Base-by-base conservation (phyloP, 1,284 basidiomycete species). In the Takashimella tepidaria region DNA sequence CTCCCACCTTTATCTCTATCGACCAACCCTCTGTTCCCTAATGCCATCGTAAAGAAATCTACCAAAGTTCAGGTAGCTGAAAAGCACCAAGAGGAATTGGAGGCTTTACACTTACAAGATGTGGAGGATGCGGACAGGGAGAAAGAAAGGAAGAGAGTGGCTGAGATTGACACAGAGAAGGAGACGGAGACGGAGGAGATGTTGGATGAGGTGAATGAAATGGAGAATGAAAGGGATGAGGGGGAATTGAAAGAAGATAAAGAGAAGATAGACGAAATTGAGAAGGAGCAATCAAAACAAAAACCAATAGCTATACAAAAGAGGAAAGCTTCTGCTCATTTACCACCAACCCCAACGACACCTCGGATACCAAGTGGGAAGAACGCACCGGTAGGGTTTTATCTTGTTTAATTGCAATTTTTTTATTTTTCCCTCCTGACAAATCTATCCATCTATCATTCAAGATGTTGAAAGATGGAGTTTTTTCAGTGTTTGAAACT, bases 11-110 rank as follows among this genome's bases (percentile, higher is more conserved):
- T 74, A 5, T 59, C 56, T 45, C 56, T 55, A 3, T 69, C 67
- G 6, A 73, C 67, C 13, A 74, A 73, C 57, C 70, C 72, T 16
- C 54, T 66, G 27, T 73, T 68, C 48, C 70, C 70, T n/a, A 68
- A 67, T 49, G 69, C 69, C 1, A 62, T 70, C 11, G 63, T 73
- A 45, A 70, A 68, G 53, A 63, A 64, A 46, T 66, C 70, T 12
- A 53, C 69, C 6, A 68, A 68, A 50, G 65, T 69, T 8, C 69
- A 74, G 45, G 59, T 50, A 1, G 26, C 45, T 8, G 37, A 53
- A 19, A n/a, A 24, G 21, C 41, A 4, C 31, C 25, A 19, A 2
- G 53, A 23, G 5, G 23, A 37, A 23, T 22, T 22, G 23, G 13
- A 20, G 19, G 49, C 27, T 16, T 16, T 44, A 11, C 47, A 19